phyloP scores from a whole-genome alignment of 768 basidiomycete genomes.

The Lactifluus volemus region DNA sequence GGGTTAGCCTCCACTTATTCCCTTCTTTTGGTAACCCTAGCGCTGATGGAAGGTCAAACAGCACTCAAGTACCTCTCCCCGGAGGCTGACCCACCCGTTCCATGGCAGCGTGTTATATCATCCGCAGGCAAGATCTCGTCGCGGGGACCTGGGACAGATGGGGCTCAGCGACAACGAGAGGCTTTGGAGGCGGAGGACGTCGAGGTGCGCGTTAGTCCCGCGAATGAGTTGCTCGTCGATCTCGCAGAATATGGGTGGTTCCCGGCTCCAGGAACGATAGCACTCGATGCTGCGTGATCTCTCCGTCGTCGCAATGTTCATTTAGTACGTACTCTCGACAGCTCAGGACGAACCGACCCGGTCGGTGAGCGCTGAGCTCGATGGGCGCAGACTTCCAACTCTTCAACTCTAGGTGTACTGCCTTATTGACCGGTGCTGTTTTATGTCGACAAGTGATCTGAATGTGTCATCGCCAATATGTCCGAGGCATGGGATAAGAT shows the following conservation, averaged over 20 bases:
- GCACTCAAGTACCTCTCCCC: slow-evolving; percentile 71
- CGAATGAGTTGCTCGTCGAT: slow-evolving; percentile 52
- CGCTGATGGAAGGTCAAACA: slow-evolving; percentile 24
- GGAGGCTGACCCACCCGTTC: slow-evolving; percentile 53
- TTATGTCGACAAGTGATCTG: background rate
- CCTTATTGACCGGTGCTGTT: too few species aligned
- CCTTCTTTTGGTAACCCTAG: background rate
- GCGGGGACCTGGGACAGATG: slow-evolving; percentile 73
- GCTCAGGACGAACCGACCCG: background rate
- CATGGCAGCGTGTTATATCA: slow-evolving; percentile 74
- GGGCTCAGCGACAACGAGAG: slow-evolving; percentile 68
- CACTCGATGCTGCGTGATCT: background rate
- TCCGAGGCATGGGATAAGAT: too few species aligned
- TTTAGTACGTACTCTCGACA: too few species aligned
- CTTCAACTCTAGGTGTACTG: too few species aligned
- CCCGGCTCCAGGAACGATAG: slow-evolving; percentile 27
- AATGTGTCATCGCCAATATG: too few species aligned
- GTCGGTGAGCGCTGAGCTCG: background rate
- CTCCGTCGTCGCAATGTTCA: background rate
- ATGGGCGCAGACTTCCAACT: background rate
- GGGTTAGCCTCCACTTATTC: slow-evolving; percentile 33
- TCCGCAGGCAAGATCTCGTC: slow-evolving; percentile 71
- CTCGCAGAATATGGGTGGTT: slow-evolving; percentile 60
- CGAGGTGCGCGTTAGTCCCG: slow-evolving; percentile 52
- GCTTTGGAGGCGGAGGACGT: slow-evolving; percentile 74